Conservation (phyloP, 495 filamentous ascomycete genomes). For the Aspergillus biplanus region DNA sequence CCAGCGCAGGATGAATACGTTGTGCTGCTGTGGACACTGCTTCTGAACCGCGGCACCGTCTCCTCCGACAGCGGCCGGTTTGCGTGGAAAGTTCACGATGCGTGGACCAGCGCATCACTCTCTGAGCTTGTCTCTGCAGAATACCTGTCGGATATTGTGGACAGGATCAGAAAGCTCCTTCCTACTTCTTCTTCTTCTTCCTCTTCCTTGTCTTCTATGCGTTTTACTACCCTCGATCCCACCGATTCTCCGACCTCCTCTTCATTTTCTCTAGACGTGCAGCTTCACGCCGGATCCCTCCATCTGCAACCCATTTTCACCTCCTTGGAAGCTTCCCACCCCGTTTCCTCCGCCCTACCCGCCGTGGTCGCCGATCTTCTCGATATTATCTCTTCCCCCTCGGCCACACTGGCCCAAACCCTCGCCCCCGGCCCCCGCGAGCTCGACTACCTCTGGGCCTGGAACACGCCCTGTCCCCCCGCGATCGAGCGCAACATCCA, state of each 20-base stretch:
- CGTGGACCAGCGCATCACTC: not conserved
- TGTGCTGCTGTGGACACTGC: not conserved
- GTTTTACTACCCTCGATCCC: not conserved
- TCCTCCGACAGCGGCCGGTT: not conserved
- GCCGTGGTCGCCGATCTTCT: not conserved
- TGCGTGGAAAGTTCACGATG: not conserved
- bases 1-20: not conserved
- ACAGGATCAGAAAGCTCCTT: not conserved
- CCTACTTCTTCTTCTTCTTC: not conserved
- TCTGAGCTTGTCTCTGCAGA: not conserved
- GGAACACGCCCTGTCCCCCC: not conserved
- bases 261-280: not conserved
- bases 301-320: not conserved
- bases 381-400: not conserved
- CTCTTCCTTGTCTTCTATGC: not conserved
- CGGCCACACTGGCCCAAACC: not conserved
- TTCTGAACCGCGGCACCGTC: not conserved
- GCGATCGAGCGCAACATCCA: not conserved
- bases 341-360: not conserved
- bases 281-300: not conserved
- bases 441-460: not conserved
- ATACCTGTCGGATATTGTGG: not conserved
- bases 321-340: not conserved
- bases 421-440: not conserved
- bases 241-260: not conserved